Percentiles rank a stretch among this genome's conserved stretches.
Evolutionary conservation across 805 yeast genomes (phyloP).

Genomic region (Yarrowia sp.): DNA sequence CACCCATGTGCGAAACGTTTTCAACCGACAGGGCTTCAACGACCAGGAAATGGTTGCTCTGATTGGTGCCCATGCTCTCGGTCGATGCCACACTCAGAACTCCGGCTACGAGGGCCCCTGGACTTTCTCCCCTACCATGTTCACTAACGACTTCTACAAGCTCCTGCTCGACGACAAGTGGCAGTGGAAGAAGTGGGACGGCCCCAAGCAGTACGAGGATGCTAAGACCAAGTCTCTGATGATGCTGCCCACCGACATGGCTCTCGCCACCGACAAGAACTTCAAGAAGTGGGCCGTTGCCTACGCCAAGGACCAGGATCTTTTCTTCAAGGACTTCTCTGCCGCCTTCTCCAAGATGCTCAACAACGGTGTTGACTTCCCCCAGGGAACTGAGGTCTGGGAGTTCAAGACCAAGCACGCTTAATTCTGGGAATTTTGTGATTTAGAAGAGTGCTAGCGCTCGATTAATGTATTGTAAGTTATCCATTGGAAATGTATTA

Average conservation of each 20-base stretch:
- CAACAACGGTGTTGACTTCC: constrained; percentile 64
- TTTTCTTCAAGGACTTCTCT: constrained; percentile 60
- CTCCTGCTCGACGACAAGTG: constrained; percentile 53
- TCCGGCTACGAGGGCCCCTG: constrained; percentile 79
- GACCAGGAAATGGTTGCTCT: constrained; percentile 72
- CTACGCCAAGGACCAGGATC: constrained; percentile 58
- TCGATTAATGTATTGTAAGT: constrained; percentile 15
- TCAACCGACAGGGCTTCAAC: constrained; percentile 61
- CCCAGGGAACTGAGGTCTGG: constrained; percentile 25
- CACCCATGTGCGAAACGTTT: constrained; percentile 60
- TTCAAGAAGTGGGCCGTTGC: constrained; percentile 54
- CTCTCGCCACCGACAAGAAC: constrained; percentile 54
- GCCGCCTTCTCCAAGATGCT: constrained; percentile 60
- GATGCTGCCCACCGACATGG: constrained; percentile 79
- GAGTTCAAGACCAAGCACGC: constrained; percentile 20
- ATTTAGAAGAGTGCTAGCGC: constrained; percentile 1
- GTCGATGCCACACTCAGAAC: constrained; percentile 62
- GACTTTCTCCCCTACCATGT: constrained; percentile 70
- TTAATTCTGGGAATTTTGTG: not conserved
- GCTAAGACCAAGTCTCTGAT: constrained; percentile 54
- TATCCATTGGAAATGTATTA: no score
- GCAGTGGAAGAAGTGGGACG: constrained; percentile 57
- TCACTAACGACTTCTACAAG: constrained; percentile 66
- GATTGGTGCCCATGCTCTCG: constrained; percentile 73
- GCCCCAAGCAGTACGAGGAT: constrained; percentile 60